These are phyloP conservation scores for Erodium chrysanthum DNA, from an alignment of 441 rosid genomes.

Conservation along the genomic window DNA sequence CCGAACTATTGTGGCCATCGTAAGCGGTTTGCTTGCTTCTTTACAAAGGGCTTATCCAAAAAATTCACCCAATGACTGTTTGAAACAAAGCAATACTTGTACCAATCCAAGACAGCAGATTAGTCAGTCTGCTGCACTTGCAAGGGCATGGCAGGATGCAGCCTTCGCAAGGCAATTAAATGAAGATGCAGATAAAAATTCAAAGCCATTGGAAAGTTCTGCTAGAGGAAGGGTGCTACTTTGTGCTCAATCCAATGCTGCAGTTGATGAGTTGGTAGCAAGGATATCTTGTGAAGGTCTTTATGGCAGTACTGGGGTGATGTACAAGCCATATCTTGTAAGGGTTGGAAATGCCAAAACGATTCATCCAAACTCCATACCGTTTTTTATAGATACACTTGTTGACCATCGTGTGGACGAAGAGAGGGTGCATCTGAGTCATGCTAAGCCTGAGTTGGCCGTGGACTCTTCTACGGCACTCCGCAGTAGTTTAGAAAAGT, in stretches of 20 bases:
- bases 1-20: constrained; percentile 85
- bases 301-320: constrained; percentile 75
- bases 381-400: constrained; percentile 78
- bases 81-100: constrained; percentile 33
- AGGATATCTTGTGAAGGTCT: constrained; percentile 78
- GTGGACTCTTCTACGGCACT: constrained; percentile 43
- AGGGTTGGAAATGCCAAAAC: constrained; percentile 96
- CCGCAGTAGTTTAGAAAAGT: constrained; percentile 73
- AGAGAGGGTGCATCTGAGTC: constrained; percentile 43
- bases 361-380: constrained; percentile 75
- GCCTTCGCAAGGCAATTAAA: constrained; percentile 76
- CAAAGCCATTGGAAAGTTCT: constrained; percentile 40
- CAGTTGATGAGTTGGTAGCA: constrained; percentile 95
- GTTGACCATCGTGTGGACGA: constrained; percentile 81
- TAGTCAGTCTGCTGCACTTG: constrained; percentile 63
- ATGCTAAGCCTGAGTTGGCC: constrained; percentile 37
- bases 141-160: constrained; percentile 97
- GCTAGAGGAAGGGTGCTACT: constrained; percentile 72
- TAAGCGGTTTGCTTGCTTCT: constrained; percentile 81
- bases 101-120: constrained; percentile 43
- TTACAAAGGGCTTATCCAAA: constrained; percentile 27
- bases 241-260: constrained; percentile 99
- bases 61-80: constrained; percentile 24
- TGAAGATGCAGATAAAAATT: constrained; percentile 41
- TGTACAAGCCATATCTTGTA: constrained; percentile 87